phyloP scores from a whole-genome alignment of 495 filamentous ascomycete species.

The Daldinia bambusicola region DNA sequence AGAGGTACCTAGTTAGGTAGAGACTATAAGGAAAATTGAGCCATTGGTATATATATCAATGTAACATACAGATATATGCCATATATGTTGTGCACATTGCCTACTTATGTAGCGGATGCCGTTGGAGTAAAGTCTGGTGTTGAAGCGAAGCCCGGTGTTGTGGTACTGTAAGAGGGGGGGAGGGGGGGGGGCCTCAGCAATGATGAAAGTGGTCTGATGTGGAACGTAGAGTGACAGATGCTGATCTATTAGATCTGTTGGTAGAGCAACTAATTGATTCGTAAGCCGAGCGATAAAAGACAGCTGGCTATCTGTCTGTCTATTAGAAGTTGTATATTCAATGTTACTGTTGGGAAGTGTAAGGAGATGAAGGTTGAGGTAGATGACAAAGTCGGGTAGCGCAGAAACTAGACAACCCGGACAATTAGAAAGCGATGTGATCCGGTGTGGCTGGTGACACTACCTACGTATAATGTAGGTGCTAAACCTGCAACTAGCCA shows the following conservation, averaged over 20 bases:
- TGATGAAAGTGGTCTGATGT: constrained; percentile 2
- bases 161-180: neutral
- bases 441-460: too few species aligned
- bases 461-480: neutral
- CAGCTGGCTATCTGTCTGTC: neutral
- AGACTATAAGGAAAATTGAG: neutral
- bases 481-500: neutral
- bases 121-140: neutral
- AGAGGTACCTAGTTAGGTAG: too few species aligned
- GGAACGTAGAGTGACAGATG: neutral
- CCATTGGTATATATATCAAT: too few species aligned
- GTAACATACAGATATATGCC: neutral
- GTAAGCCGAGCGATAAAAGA: neutral
- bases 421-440: too few species aligned
- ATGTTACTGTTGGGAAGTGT: too few species aligned
- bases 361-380: too few species aligned
- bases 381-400: too few species aligned
- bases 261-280: neutral
- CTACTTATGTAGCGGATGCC: too few species aligned
- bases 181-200: too few species aligned
- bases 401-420: too few species aligned
- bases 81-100: neutral
- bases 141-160: neutral
- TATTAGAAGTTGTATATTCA: neutral
- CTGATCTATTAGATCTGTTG: neutral